Conservation (phyloP, 176 grass and related monocot genomes). For the Dactylis glomerata region DNA sequence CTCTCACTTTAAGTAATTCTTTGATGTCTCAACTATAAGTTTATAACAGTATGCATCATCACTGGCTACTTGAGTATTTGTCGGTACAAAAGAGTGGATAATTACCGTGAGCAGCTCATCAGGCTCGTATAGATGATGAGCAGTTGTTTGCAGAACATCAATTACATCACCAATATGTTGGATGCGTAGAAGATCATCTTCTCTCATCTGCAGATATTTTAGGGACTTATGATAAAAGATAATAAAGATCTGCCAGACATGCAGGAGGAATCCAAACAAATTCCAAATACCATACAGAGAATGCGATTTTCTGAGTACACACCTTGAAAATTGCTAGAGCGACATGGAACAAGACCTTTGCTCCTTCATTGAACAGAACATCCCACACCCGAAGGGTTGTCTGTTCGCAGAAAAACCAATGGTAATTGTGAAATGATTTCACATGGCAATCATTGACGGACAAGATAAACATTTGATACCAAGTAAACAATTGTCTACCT, state of each 20-base stretch:
- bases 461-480: not conserved
- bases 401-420: conserved; percentile 38
- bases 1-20: not conserved
- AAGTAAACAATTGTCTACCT: conserved; percentile 45
- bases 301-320: conserved; percentile 1
- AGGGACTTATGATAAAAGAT: not conserved
- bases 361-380: conserved; percentile 95
- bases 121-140: conserved; percentile 78
- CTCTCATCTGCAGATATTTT: conserved; percentile 63
- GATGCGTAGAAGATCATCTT: conserved; percentile 71
- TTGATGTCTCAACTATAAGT: not conserved
- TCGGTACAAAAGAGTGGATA: not conserved
- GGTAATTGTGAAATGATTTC: not conserved
- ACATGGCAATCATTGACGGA: not conserved
- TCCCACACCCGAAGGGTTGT: conserved; percentile 96
- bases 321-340: conserved; percentile 98
- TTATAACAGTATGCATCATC: not conserved
- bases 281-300: not conserved
- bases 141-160: conserved; percentile 78
- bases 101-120: conserved; percentile 87
- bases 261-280: not conserved
- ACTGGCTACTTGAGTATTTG: not conserved
- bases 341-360: conserved; percentile 96
- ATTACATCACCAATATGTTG: conserved; percentile 97
- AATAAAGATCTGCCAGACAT: not conserved